Percentiles rank a stretch among this genome's conserved stretches.
These are phyloP conservation scores for Ceratocystis papillata DNA, from an alignment of 2,329 filamentous ascomycete genomes.

Conservation along the genomic window DNA sequence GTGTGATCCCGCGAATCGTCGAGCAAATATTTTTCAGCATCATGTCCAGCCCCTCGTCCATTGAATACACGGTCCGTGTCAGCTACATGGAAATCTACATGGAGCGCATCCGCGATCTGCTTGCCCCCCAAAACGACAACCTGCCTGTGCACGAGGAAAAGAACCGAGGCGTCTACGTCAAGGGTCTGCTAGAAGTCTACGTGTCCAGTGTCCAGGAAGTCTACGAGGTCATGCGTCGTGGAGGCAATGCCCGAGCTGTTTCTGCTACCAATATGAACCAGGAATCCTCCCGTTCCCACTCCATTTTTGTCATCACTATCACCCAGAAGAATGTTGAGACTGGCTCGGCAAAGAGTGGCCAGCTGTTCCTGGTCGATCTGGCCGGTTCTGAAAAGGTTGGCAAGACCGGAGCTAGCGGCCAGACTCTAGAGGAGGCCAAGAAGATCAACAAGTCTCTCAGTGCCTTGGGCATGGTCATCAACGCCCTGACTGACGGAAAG, in stretches of 20 bases:
- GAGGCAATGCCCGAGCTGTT: constrained; percentile 79
- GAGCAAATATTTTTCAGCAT: constrained; percentile 97
- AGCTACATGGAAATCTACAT: constrained; percentile 99
- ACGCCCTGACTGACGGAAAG: constrained; percentile 91
- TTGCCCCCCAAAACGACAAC: constrained; percentile 90
- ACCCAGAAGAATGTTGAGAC: constrained; percentile 97
- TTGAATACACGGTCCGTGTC: constrained; percentile 96
- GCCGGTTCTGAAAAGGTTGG: constrained; percentile 97
- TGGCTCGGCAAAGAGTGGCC: constrained; percentile 88
- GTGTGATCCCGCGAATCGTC: constrained; percentile 92
- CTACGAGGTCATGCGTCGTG: constrained; percentile 90
- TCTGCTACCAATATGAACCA: constrained; percentile 99
- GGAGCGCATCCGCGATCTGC: constrained; percentile 90
- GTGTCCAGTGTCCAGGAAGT: constrained; percentile 93
- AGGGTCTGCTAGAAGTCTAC: constrained; percentile 87
- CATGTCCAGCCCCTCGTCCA: constrained; percentile 77
- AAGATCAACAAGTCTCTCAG: constrained; percentile 99
- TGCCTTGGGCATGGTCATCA: constrained; percentile 98
- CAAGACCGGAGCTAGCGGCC: constrained; percentile 94
- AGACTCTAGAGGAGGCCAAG: constrained; percentile 95
- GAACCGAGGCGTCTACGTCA: constrained; percentile 90
- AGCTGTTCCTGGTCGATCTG: constrained; percentile 94
- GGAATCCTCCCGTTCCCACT: constrained; percentile 95
- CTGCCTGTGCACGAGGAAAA: constrained; percentile 97
- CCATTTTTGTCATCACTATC: constrained; percentile 93